Evolutionary conservation across 2,329 filamentous ascomycete genomes (phyloP).

Genomic region (Didymella keratinophila): DNA sequence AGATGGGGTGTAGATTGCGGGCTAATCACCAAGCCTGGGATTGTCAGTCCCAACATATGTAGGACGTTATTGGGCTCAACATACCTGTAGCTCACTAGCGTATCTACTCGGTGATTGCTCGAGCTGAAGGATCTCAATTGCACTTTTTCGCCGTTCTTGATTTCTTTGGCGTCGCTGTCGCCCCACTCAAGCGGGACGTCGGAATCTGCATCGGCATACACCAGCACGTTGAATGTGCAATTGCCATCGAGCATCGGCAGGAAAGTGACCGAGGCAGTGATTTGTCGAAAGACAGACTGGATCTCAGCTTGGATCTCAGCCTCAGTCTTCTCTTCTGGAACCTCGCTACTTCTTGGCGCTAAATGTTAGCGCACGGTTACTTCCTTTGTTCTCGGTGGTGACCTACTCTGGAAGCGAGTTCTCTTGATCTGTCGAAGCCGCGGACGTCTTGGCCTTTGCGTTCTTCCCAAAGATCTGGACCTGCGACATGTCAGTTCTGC

Average conservation of each 20-base stretch:
- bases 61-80: slow-evolving; percentile 23
- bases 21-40: slow-evolving; percentile 20
- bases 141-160: slow-evolving; percentile 91
- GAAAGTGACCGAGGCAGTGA: slow-evolving; percentile 97
- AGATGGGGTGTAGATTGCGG: slow-evolving; percentile 7
- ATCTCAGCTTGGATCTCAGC: slow-evolving; percentile 95
- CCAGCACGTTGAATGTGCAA: slow-evolving; percentile 98
- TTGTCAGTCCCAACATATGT: slow-evolving; percentile 23
- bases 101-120: slow-evolving; percentile 91
- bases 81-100: slow-evolving; percentile 86
- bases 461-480: slow-evolving; percentile 65
- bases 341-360: slow-evolving; percentile 37
- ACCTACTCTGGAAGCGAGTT: slow-evolving; percentile 67
- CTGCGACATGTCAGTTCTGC: slow-evolving; percentile 48
- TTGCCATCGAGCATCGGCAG: slow-evolving; percentile 91
- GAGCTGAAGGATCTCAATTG: slow-evolving; percentile 96
- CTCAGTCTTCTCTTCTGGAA: slow-evolving; percentile 78
- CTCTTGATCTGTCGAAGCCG: slow-evolving; percentile 70
- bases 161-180: slow-evolving; percentile 97
- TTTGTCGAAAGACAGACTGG: slow-evolving; percentile 95
- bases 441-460: slow-evolving; percentile 59
- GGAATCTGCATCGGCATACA: slow-evolving; percentile 95
- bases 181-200: slow-evolving; percentile 99
- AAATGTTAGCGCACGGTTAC: slow-evolving; percentile 24
- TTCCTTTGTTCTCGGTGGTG: slow-evolving; percentile 3